Base-by-base conservation (phyloP, 2,329 filamentous ascomycete genomes). In the Fusarium verrucosum region DNA sequence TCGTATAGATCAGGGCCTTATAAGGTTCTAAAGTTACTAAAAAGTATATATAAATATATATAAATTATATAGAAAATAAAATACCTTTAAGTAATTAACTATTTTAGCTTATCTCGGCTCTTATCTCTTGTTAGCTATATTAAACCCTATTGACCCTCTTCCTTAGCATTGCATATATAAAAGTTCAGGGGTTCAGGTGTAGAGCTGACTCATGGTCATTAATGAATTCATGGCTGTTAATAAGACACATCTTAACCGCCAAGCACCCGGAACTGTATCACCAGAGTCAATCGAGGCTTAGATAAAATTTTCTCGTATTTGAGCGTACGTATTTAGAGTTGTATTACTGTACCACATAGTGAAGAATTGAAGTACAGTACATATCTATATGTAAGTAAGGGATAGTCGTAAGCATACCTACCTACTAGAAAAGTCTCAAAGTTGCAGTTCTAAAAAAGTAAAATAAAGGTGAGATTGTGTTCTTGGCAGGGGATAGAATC, bases 221-320 rank as follows among this genome's bases (percentile, higher is more conserved):
- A n/a, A n/a, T n/a, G n/a, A n/a, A n/a, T n/a, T 61, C 56, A 61
- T 55, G 37, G 40, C 14, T 53, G 33, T 61, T 36, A 36, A 61
- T 55, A 61, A 25, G 28, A 35, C 37, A 11, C 19, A 25, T 32
- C 49, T 55, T 55, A 43, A 55, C 26, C 26, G 49, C 42, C 49
- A 47, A 61, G 49, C 20, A 51, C 50, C 16, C 20, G 35, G n/a
- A 20, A n/a, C 16, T 10, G 20, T 19, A 19, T 44, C 26, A 43
- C 26, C 47, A 25, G 23, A 19, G 11, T 13, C n/a, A 30, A 23
- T 16, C 25, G 47, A 44, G 26, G 20, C 40, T 42, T 42, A 26
- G 38, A 11, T 19, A 20, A 33, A 36, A 30, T 45, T 60, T 32
- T n/a, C 57, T 61, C 56, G 57, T 61, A 61, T 56, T 49, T 40